Evolutionary conservation across 225 moss, liverwort and hornwort species (phyloP), one percentile per base, ranked within the genome.

Genomic region (Ulota crispa): DNA sequence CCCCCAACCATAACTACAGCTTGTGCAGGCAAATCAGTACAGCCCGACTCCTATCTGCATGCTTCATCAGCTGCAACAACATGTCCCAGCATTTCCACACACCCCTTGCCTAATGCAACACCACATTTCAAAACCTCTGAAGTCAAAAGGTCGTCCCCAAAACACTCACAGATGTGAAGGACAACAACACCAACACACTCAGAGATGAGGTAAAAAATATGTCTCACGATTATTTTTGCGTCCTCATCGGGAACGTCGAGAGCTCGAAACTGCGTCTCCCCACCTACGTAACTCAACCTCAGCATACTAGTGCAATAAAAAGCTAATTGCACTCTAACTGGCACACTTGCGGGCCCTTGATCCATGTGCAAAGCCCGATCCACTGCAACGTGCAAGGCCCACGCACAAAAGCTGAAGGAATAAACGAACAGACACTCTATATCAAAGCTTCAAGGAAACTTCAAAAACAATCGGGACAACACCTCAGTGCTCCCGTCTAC

Each of bases 211-310:
- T 0, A 0, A 18, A 7, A 24, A 34, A 9, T 21, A 12, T 37
- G 2, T 10, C 80, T 60, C 61, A 78, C 70, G 2, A 16, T 61
- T 9, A 1, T 2, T 13, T 42, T 1, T 8, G 6, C 41, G 7
- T 39, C 56, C 31, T 71, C 42, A 23, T 76, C 57, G 10, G 42
- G 59, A 36, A 0, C 13, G 47, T 76, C 82, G 0, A 82, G 61
- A 36, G 47, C 69, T 69, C 61, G 69, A 70, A 69, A 60, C 12
- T 69, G 69, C 47, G 20, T 15, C 69, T 82, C 82, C 14, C 69
- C 82, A 69, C 76, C 76, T 82, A 26, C 50, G 21, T 1, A 9
- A 27, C 24, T 21, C 63, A 21, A 3, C 12, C 11, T 57, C 21
- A 12, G 21, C 28, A 8, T 12, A 21, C 15, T n/a, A 24, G 0